These are phyloP conservation scores for Murraya koenigii DNA, from an alignment of 345 rosid species.

Conservation along the genomic window DNA sequence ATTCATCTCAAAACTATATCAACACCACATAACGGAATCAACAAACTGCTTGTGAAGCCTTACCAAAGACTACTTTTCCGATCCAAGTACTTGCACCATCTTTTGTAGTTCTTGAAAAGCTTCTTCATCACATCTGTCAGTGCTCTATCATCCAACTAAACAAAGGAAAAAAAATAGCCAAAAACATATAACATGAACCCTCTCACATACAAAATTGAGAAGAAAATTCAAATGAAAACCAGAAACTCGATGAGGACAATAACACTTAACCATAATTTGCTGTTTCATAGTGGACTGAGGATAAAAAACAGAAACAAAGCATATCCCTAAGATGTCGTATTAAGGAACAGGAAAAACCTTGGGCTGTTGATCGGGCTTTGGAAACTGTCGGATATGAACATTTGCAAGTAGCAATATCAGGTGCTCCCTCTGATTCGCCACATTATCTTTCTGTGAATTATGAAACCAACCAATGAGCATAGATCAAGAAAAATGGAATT, in stretches of 20 bases:
- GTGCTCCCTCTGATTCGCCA: slow-evolving; percentile 99
- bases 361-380: slow-evolving; percentile 96
- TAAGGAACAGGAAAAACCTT: slow-evolving; percentile 55
- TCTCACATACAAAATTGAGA: neutral
- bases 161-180: neutral
- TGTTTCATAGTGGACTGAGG: neutral
- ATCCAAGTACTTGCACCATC: slow-evolving; percentile 97
- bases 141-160: slow-evolving; percentile 96
- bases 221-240: neutral
- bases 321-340: neutral
- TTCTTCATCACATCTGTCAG: slow-evolving; percentile 97
- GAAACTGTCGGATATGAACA: slow-evolving; percentile 92
- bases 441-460: slow-evolving; percentile 78
- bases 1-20: neutral
- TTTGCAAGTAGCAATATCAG: slow-evolving; percentile 92
- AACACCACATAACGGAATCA: neutral
- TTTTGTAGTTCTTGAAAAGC: slow-evolving; percentile 96
- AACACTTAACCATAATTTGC: neutral
- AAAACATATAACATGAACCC: neutral
- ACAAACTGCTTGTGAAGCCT: slow-evolving; percentile 16
- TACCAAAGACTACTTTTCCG: slow-evolving; percentile 99
- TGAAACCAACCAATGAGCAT: slow-evolving; percentile 5
- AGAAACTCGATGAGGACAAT: neutral
- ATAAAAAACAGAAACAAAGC: neutral
- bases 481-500: slow-evolving; percentile 1